phyloP scores from a whole-genome alignment of 257 asterid species.

The Lycium barbarum region DNA sequence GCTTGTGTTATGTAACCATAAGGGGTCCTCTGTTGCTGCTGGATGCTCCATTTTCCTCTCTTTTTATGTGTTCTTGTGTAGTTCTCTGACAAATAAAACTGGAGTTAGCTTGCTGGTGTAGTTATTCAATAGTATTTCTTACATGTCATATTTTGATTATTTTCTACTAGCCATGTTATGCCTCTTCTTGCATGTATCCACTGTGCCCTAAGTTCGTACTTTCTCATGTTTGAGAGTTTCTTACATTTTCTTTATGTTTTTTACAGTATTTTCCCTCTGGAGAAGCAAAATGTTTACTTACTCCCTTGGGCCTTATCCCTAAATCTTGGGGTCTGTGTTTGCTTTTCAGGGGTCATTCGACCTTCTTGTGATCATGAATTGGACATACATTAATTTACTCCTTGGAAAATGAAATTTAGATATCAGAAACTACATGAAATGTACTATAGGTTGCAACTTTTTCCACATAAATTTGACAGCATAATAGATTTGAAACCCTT shows the following conservation, averaged over 20 bases:
- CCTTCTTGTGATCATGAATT: background rate
- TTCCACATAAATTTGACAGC: background rate
- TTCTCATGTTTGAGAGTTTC: background rate
- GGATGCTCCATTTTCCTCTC: background rate
- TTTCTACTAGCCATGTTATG: background rate
- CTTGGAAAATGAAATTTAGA: background rate
- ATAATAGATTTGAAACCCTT: background rate
- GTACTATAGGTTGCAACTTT: background rate
- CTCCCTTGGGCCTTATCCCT: background rate
- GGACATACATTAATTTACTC: background rate
- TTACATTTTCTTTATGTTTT: background rate
- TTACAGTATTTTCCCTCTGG: background rate
- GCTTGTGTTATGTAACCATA: background rate
- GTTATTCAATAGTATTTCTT: background rate
- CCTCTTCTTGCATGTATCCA: background rate
- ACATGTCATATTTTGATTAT: background rate
- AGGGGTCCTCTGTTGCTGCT: background rate
- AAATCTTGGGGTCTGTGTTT: background rate
- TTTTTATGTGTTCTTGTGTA: background rate
- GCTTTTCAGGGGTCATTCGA: slow-evolving; percentile 5
- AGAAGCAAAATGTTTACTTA: background rate
- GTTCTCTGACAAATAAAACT: background rate
- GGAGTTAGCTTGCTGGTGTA: background rate
- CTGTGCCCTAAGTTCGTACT: background rate
- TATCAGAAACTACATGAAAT: background rate